These are phyloP conservation scores for Puccinia hordei DNA, from an alignment of 1,284 basidiomycete genomes.

Conservation along the genomic window DNA sequence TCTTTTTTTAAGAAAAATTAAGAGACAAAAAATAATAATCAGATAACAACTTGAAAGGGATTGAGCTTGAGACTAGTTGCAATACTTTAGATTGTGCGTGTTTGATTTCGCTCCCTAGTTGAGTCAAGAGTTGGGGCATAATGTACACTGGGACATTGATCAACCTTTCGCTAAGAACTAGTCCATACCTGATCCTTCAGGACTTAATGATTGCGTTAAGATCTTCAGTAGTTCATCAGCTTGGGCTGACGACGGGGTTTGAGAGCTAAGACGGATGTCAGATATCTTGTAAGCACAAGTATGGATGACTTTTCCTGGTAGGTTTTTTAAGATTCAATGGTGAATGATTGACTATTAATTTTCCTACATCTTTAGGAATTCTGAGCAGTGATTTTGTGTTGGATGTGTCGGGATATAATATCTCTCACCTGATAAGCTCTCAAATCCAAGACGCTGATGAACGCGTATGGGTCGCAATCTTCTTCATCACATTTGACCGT, in stretches of 20 bases:
- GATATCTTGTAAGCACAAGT: constrained; percentile 32
- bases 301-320: constrained; percentile 35
- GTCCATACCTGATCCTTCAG: constrained; percentile 32
- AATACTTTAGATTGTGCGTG: constrained; percentile 49
- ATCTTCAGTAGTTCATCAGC: constrained; percentile 21
- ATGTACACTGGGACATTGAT: constrained; percentile 47
- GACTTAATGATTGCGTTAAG: constrained; percentile 7
- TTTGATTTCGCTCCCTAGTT: constrained; percentile 41
- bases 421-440: constrained; percentile 35
- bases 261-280: constrained; percentile 30
- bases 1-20: too few relatives aligned
- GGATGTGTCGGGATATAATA: neutral
- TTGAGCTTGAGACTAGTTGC: neutral
- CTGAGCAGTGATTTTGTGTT: neutral
- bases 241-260: constrained; percentile 1
- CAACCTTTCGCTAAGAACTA: constrained; percentile 41
- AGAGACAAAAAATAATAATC: neutral
- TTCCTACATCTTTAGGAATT: constrained; percentile 1
- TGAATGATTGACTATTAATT: constrained; percentile 5
- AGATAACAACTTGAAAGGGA: neutral
- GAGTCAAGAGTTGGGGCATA: constrained; percentile 40
- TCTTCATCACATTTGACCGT: constrained; percentile 49
- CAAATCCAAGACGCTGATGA: constrained; percentile 46
- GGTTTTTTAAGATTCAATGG: neutral
- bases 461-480: constrained; percentile 46